Evolutionary conservation across 192 early-diverging fungal genomes (phyloP).

Genomic region (Coemansia nantahalensis): DNA sequence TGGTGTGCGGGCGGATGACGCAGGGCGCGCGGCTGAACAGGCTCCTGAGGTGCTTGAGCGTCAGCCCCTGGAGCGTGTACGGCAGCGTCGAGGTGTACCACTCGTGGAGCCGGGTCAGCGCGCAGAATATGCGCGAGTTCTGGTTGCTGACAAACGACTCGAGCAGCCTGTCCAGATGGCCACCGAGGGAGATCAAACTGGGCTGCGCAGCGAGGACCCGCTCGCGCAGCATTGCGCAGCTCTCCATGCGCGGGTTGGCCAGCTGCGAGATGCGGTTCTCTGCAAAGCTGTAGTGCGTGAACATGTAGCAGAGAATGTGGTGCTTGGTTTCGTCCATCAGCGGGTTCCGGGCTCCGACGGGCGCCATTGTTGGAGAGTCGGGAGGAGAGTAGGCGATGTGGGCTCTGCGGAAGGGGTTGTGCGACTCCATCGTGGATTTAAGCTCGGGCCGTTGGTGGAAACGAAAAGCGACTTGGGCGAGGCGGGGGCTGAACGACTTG

Average conservation of each 20-base stretch:
- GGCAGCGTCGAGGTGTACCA: slow-evolving; percentile 21
- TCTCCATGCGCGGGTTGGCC: slow-evolving; percentile 11
- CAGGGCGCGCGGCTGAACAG: slow-evolving; percentile 39
- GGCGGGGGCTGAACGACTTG: no score
- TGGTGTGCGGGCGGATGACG: slow-evolving; percentile 26
- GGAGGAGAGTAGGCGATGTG: no score
- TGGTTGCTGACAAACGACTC: slow-evolving; percentile 46
- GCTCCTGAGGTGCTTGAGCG: slow-evolving; percentile 33
- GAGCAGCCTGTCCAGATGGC: slow-evolving; percentile 9
- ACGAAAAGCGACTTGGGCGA: no score
- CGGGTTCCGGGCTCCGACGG: slow-evolving; percentile 21
- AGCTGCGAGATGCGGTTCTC: slow-evolving; percentile 24
- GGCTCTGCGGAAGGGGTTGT: no score
- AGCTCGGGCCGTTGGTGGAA: no score
- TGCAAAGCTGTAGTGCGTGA: slow-evolving; percentile 12
- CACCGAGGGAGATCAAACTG: slow-evolving; percentile 1
- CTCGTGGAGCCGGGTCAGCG: slow-evolving; percentile 18
- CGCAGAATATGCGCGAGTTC: slow-evolving; percentile 38
- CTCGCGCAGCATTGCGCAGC: slow-evolving; percentile 8
- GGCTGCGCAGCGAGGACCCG: slow-evolving; percentile 21
- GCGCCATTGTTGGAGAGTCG: no score
- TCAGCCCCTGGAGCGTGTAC: slow-evolving; percentile 21
- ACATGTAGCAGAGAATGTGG: slow-evolving; percentile 29
- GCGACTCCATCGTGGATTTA: no score
- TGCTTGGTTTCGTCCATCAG: slow-evolving; percentile 25